Percentiles rank a stretch among this genome's conserved stretches.
Evolutionary conservation across 2,329 filamentous ascomycete genomes (phyloP).

Genomic region (Xylaria sp.): DNA sequence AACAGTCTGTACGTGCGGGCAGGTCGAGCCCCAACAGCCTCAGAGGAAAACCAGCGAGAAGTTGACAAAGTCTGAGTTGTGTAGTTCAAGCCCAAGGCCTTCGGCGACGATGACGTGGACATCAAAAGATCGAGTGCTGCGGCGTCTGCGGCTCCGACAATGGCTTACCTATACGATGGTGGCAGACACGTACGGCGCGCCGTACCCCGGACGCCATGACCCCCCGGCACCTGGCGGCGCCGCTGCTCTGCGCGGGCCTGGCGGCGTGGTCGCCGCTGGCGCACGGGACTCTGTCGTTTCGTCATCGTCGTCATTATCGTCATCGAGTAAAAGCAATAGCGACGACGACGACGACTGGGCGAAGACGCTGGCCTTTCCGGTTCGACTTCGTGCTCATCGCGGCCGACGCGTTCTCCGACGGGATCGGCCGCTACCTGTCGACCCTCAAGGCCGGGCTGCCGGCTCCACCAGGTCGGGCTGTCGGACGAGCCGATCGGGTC

Average conservation of each 20-base stretch:
- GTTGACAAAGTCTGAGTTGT: background rate
- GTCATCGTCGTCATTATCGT: too few species aligned
- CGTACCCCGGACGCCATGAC: slow-evolving; percentile 58
- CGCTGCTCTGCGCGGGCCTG: slow-evolving; percentile 77
- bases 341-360: slow-evolving; percentile 59
- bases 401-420: slow-evolving; percentile 52
- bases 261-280: slow-evolving; percentile 72
- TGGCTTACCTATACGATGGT: too few species aligned
- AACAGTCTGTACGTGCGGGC: slow-evolving; percentile 32
- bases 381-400: slow-evolving; percentile 57
- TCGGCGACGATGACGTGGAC: slow-evolving; percentile 62
- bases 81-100: slow-evolving; percentile 37
- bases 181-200: slow-evolving; percentile 61
- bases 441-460: slow-evolving; percentile 55
- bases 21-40: background rate
- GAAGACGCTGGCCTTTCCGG: slow-evolving; percentile 52
- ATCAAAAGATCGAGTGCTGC: slow-evolving; percentile 69
- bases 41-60: too few species aligned
- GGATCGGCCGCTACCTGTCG: slow-evolving; percentile 57
- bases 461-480: slow-evolving; percentile 62
- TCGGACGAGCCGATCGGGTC: slow-evolving; percentile 61
- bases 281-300: too few species aligned
- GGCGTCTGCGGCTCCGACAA: slow-evolving; percentile 61
- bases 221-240: slow-evolving; percentile 55
- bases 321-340: too few species aligned